Percentiles rank a stretch among this genome's conserved stretches.
phyloP scores from a whole-genome alignment of 345 rosid species.

The Populus davidiana region DNA sequence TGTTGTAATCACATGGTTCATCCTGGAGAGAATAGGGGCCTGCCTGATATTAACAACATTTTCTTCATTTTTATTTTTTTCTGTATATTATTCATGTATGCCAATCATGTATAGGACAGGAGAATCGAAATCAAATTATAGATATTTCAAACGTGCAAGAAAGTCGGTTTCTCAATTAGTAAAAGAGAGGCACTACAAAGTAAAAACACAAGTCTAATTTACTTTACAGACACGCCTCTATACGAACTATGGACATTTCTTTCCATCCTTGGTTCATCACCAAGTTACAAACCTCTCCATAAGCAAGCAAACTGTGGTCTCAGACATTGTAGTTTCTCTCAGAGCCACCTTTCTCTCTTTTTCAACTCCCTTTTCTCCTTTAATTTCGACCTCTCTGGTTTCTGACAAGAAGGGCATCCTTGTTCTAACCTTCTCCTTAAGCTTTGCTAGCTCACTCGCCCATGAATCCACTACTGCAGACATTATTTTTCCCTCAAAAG shows the following conservation, averaged over 20 bases:
- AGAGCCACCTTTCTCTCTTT: conserved; percentile 23
- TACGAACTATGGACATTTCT: not conserved
- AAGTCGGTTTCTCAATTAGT: not conserved
- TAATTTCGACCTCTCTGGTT: conserved; percentile 11
- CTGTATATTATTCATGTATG: not conserved
- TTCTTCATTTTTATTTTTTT: not conserved
- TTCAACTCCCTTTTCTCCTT: conserved; percentile 19
- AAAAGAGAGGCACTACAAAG: not conserved
- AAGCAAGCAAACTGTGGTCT: conserved; percentile 60
- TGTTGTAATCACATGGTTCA: not conserved
- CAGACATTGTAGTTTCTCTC: conserved; percentile 47
- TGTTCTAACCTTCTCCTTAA: conserved; percentile 42
- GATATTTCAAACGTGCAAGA: not conserved
- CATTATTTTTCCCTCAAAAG: conserved; percentile 20
- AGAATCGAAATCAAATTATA: not conserved
- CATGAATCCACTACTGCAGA: conserved; percentile 50
- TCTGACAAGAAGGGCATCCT: conserved; percentile 32
- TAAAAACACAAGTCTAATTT: not conserved
- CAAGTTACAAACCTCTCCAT: conserved; percentile 86
- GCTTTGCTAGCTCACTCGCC: conserved; percentile 52
- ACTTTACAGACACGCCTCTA: not conserved
- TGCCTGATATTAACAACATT: not conserved
- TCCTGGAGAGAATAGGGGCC: not conserved
- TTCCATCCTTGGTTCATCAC: conserved; percentile 15
- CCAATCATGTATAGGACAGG: not conserved